Percentiles rank a stretch among this genome's conserved stretches.
phyloP scores from a whole-genome alignment of 192 early-diverging fungal genomes.

The Coemansia sp. region DNA sequence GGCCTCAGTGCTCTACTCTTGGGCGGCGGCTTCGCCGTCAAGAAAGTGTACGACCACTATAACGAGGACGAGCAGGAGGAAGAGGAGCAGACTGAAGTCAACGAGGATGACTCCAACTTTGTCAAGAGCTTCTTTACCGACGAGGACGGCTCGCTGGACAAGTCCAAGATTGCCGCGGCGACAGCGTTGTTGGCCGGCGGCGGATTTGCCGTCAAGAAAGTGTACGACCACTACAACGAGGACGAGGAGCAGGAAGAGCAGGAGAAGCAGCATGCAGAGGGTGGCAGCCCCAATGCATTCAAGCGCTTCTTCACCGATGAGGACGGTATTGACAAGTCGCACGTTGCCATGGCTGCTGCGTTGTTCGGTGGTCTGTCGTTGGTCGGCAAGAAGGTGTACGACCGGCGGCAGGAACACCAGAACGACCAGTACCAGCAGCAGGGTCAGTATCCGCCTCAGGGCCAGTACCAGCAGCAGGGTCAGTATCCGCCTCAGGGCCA shows the following conservation, averaged over 20 bases:
- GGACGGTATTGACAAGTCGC: slow-evolving; percentile 38
- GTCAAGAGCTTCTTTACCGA: slow-evolving; percentile 24
- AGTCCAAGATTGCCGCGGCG: slow-evolving; percentile 18
- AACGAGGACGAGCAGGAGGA: slow-evolving; percentile 11
- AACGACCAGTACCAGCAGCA: slow-evolving; percentile 4
- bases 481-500: no score
- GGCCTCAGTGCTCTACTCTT: slow-evolving; percentile 7
- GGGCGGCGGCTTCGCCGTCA: slow-evolving; percentile 14
- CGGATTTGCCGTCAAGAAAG: slow-evolving; percentile 21
- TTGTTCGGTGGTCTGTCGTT: slow-evolving; percentile 15
- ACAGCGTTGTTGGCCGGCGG: slow-evolving; percentile 5
- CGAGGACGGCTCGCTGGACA: slow-evolving; percentile 20
- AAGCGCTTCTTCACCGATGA: slow-evolving; percentile 27
- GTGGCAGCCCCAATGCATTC: slow-evolving; percentile 9
- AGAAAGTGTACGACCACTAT: slow-evolving; percentile 19
- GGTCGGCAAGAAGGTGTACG: slow-evolving; percentile 28
- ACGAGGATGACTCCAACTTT: slow-evolving; percentile 12
- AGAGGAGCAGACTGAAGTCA: slow-evolving; percentile 8
- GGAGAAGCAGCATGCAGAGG: slow-evolving; percentile 6
- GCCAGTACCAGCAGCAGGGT: slow-evolving; percentile 11
- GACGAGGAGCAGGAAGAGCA: slow-evolving; percentile 17
- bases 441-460: slow-evolving; percentile 2
- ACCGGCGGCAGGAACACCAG: slow-evolving; percentile 18
- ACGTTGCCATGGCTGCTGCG: slow-evolving; percentile 16
- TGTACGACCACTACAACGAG: slow-evolving; percentile 15